Evolutionary conservation across 2,329 filamentous ascomycete genomes (phyloP).

Genomic region (Dactylellina leptospora): DNA sequence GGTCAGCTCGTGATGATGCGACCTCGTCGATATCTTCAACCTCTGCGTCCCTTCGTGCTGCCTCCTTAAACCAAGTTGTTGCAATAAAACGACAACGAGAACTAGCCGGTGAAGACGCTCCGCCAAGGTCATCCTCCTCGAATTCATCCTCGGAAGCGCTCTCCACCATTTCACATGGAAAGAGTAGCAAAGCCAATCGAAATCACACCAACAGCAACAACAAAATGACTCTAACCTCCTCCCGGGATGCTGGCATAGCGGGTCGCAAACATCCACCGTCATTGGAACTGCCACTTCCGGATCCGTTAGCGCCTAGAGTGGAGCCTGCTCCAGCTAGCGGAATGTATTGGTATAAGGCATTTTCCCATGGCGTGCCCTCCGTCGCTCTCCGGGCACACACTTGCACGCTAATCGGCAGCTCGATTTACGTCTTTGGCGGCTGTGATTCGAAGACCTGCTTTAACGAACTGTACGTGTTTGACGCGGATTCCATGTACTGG

Average conservation of each 20-base stretch:
- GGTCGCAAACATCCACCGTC: conserved; percentile 54
- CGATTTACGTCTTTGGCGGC: conserved; percentile 74
- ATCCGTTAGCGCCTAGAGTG: conserved; percentile 66
- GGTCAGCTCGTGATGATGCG: conserved; percentile 49
- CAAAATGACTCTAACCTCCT: conserved; percentile 50
- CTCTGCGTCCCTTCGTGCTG: conserved; percentile 48
- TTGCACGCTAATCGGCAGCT: conserved; percentile 72
- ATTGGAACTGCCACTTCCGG: conserved; percentile 56
- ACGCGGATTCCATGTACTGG: conserved; percentile 76
- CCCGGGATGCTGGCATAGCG: conserved; percentile 47
- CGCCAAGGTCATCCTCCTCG: conserved; percentile 51
- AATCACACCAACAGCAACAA: conserved; percentile 31
- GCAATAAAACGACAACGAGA: conserved; percentile 50
- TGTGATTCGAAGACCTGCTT: conserved; percentile 74
- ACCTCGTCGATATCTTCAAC: conserved; percentile 48
- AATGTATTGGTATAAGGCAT: conserved; percentile 76
- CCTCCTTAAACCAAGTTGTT: conserved; percentile 50
- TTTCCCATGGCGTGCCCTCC: conserved; percentile 70
- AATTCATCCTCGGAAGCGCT: conserved; percentile 50
- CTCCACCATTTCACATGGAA: conserved; percentile 34
- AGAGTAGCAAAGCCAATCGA: conserved; percentile 33
- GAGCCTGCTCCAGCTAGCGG: conserved; percentile 72
- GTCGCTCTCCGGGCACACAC: conserved; percentile 73
- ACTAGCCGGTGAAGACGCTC: conserved; percentile 29
- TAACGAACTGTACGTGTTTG: conserved; percentile 74